phyloP scores from a whole-genome alignment of 352 stramenopile species.

The Phytophthora idaei region DNA sequence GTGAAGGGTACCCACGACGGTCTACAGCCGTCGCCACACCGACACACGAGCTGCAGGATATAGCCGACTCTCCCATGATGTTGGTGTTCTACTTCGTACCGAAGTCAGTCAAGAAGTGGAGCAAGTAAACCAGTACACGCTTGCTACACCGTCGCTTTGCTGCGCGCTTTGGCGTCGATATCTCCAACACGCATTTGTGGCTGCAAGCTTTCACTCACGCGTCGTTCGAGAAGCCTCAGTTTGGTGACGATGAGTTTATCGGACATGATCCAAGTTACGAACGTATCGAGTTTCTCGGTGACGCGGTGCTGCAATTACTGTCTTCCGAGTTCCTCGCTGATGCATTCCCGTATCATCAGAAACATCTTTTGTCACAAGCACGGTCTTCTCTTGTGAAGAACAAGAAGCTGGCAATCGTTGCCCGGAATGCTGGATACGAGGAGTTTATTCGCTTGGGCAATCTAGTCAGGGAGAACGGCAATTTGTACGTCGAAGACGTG shows the following conservation, averaged over 20 bases:
- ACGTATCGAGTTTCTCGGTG: constrained; percentile 86
- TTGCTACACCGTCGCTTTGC: constrained; percentile 66
- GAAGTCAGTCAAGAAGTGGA: constrained; percentile 66
- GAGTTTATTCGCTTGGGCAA: constrained; percentile 79
- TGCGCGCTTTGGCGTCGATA: constrained; percentile 49
- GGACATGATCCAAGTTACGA: constrained; percentile 78
- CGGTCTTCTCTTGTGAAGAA: constrained; percentile 89
- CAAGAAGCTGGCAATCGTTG: constrained; percentile 69
- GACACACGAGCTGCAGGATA: too few relatives aligned
- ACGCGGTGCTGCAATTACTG: constrained; percentile 82
- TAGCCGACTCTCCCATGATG: too few relatives aligned
- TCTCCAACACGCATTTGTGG: constrained; percentile 77
- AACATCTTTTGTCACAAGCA: constrained; percentile 78
- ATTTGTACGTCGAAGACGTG: constrained; percentile 77
- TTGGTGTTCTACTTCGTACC: too few relatives aligned
- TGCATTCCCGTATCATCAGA: constrained; percentile 81
- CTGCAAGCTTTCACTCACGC: constrained; percentile 78
- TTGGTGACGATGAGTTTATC: constrained; percentile 72
- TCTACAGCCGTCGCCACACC: too few relatives aligned
- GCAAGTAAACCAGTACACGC: constrained; percentile 47
- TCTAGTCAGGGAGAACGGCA: constrained; percentile 57
- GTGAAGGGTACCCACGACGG: too few relatives aligned
- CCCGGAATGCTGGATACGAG: constrained; percentile 60
- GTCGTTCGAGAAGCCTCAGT: constrained; percentile 77
- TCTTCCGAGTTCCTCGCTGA: constrained; percentile 83